Base-by-base conservation (phyloP, 1,139 yeast genomes). In the Yamadazyma conglobata region DNA sequence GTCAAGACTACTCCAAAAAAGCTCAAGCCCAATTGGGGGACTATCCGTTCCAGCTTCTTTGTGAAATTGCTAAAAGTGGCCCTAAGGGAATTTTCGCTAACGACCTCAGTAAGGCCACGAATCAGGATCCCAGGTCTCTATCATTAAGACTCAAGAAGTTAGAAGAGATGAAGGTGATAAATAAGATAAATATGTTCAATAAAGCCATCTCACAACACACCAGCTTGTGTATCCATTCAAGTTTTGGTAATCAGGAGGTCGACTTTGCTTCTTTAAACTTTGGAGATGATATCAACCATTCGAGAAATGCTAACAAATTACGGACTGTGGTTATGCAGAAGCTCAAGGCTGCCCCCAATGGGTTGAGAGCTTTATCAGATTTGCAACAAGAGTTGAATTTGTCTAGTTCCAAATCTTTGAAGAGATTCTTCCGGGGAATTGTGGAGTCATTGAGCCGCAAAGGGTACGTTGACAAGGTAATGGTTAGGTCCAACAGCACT, bases 101-200 rank as follows among this genome's bases (percentile, higher is more conserved):
- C 19, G 76, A 74, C 17, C 56, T 82, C 37, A 70, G 77, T 5
- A 60, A 62, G 24, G 62, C 58, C 10, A 74, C 87, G 0, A 73
- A 72, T 5, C 91, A 82, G 52, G 91, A 82, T 46, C 74, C 80
- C n/a, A 64, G 89, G 38, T 79, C 88, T 33, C 59, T 80, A 24
- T 78, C 88, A 0, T 64, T 77, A 2, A 63, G 91, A 42, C 60
- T 80, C 32, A 75, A 73, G 43, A 66, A 69, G 30, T 53, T 82
- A 18, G 75, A 68, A 36, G 73, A 65, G 10, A 50, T 59, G 34
- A 68, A 73, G 13, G 54, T 77, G 15, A 70, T 79, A 4, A 56
- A 56, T 15, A 74, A 69, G 40, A 56, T 49, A 16, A 56, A 48
- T 28, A 56, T 54, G n/a, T 68, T 57, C 51, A 40, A 71, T 34